phyloP scores from a whole-genome alignment of 148 eudicot genomes.

The Rhododendron ovatum region DNA sequence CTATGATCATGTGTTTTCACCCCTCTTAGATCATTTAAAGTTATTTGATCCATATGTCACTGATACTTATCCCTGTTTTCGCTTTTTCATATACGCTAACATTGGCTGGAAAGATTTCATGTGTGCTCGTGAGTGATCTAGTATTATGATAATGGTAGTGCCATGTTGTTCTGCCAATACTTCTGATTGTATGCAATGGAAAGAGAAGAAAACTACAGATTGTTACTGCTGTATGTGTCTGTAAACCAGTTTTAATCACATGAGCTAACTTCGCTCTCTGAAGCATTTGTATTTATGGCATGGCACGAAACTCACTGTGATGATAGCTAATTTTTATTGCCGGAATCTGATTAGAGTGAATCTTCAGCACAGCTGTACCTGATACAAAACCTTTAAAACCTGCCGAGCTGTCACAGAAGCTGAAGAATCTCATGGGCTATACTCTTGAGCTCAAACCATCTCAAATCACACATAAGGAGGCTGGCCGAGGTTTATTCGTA shows the following conservation, averaged over 20 bases:
- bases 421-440: slow-evolving; percentile 72
- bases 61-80: not conserved
- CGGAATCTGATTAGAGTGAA: slow-evolving; percentile 28
- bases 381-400: slow-evolving; percentile 63
- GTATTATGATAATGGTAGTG: not conserved
- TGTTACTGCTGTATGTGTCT: not conserved
- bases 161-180: not conserved
- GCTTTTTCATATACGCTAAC: not conserved
- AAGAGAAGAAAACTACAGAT: not conserved
- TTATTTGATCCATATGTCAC: not conserved
- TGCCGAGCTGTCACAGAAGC: slow-evolving; percentile 42
- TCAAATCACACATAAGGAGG: slow-evolving; percentile 75
- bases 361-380: slow-evolving; percentile 66
- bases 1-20: not conserved
- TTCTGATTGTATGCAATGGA: not conserved
- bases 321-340: not conserved
- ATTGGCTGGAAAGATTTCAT: not conserved
- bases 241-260: not conserved
- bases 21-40: not conserved
- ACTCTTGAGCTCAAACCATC: slow-evolving; percentile 72
- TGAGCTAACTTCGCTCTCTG: not conserved
- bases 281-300: not conserved
- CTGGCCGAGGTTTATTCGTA: slow-evolving; percentile 79
- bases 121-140: not conserved
- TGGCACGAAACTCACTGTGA: not conserved